Evolutionary conservation across 345 rosid species (phyloP).

Genomic region (Moricandia arvensis): DNA sequence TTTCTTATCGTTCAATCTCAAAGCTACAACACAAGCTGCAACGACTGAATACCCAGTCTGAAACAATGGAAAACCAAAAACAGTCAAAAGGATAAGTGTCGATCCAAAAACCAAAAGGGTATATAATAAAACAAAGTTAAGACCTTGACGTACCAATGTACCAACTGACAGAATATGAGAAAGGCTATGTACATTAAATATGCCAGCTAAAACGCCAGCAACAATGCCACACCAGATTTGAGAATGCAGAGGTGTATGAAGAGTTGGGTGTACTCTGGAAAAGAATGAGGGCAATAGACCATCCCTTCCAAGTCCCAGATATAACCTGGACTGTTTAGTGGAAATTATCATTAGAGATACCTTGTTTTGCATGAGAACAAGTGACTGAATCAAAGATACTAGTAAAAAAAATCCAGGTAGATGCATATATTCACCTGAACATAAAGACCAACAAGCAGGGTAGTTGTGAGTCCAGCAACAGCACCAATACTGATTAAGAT

Average conservation of each 20-base stretch:
- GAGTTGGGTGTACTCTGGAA: constrained; percentile 77
- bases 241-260: constrained; percentile 84
- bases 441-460: constrained; percentile 93
- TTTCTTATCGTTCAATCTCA: constrained; percentile 72
- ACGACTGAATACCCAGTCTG: constrained; percentile 99
- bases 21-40: constrained; percentile 82
- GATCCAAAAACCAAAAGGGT: constrained; percentile 7
- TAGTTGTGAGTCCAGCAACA: constrained; percentile 94
- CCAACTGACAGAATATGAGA: constrained; percentile 97
- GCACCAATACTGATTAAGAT: constrained; percentile 87
- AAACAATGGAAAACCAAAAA: too few species aligned
- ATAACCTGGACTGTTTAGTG: constrained; percentile 73
- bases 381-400: too few species aligned
- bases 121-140: neutral
- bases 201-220: constrained; percentile 74
- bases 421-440: too few species aligned
- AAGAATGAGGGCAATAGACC: constrained; percentile 88
- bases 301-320: constrained; percentile 93
- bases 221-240: constrained; percentile 94
- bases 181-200: constrained; percentile 74
- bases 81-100: too few species aligned
- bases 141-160: constrained; percentile 63
- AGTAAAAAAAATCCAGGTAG: too few species aligned
- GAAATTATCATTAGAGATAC: constrained; percentile 29
- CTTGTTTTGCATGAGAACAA: too few species aligned